Conservation (phyloP, 2,329 filamentous ascomycete genomes). For the Fusarium sp. region DNA sequence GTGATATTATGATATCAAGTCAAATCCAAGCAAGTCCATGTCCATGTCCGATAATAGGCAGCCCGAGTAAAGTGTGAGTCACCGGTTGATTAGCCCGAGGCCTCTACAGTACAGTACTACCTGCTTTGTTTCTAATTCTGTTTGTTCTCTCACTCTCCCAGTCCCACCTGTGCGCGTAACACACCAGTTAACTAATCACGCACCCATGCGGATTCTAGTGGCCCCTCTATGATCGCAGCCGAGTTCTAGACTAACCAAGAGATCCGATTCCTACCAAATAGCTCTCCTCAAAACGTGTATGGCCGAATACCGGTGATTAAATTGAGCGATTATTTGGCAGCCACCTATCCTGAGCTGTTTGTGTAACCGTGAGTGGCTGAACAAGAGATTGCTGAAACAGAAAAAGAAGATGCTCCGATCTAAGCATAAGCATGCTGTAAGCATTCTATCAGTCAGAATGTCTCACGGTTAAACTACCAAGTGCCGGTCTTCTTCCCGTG, state of each 20-base stretch:
- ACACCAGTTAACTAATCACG: conserved; percentile 30
- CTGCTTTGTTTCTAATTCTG: conserved; percentile 14
- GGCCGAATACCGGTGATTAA: conserved; percentile 19
- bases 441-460: conserved; percentile 6
- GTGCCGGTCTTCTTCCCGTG: conserved; percentile 22
- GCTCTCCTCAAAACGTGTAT: conserved; percentile 19
- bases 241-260: conserved; percentile 33
- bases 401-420: conserved; percentile 4
- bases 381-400: conserved; percentile 5
- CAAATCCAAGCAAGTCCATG: neutral
- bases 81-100: conserved; percentile 21
- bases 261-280: conserved; percentile 18
- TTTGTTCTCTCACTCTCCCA: conserved; percentile 2
- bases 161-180: conserved; percentile 34
- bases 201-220: conserved; percentile 34
- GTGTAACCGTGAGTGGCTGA: conserved; percentile 21
- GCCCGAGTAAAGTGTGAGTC: conserved; percentile 25
- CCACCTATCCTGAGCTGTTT: neutral
- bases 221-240: conserved; percentile 30
- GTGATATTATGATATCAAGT: neutral
- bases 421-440: conserved; percentile 13
- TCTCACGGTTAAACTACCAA: conserved; percentile 4
- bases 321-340: conserved; percentile 36
- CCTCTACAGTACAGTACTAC: neutral
- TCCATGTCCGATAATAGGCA: conserved; percentile 22